A percentile compares a stretch with the other conserved stretches of the same genome.
These are phyloP conservation scores for Aspergillus arachidicola DNA, from an alignment of 2,329 filamentous ascomycete genomes.

Conservation along the genomic window DNA sequence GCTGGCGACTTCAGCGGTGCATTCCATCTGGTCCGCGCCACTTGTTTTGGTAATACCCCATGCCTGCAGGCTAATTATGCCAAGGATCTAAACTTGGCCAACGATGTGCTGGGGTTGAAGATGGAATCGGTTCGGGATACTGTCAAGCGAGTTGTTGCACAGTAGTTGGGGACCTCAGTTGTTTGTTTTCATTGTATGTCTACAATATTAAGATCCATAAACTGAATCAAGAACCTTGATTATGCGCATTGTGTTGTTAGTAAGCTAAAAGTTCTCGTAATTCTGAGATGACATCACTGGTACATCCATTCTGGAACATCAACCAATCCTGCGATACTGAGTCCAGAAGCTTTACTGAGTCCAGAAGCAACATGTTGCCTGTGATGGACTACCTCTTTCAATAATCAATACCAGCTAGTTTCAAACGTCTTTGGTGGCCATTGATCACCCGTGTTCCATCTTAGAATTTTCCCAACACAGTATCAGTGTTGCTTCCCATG, in stretches of 20 bases:
- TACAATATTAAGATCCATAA: neutral
- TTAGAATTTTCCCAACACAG: neutral
- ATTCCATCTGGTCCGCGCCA: slow-evolving; percentile 26
- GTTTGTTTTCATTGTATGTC: neutral
- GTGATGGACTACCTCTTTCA: neutral
- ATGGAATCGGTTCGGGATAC: slow-evolving; percentile 25
- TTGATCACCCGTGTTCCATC: neutral
- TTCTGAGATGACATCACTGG: neutral
- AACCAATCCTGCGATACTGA: neutral
- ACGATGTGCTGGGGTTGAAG: slow-evolving; percentile 25
- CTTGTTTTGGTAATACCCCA: slow-evolving; percentile 20
- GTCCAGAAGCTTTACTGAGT: neutral
- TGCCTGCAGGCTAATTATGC: slow-evolving; percentile 27
- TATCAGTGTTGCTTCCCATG: neutral
- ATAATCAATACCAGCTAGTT: neutral
- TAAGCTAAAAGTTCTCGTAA: neutral
- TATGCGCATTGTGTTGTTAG: neutral
- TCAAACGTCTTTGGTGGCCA: neutral
- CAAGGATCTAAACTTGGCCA: slow-evolving; percentile 25
- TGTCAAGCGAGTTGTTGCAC: slow-evolving; percentile 15
- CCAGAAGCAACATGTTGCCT: neutral
- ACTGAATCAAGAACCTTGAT: neutral
- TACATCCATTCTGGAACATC: neutral
- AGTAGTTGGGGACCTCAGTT: neutral
- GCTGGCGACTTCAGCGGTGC: slow-evolving; percentile 27